These are phyloP conservation scores for Leccinum angustisporum DNA, from an alignment of 1,284 basidiomycete species.

Conservation along the genomic window DNA sequence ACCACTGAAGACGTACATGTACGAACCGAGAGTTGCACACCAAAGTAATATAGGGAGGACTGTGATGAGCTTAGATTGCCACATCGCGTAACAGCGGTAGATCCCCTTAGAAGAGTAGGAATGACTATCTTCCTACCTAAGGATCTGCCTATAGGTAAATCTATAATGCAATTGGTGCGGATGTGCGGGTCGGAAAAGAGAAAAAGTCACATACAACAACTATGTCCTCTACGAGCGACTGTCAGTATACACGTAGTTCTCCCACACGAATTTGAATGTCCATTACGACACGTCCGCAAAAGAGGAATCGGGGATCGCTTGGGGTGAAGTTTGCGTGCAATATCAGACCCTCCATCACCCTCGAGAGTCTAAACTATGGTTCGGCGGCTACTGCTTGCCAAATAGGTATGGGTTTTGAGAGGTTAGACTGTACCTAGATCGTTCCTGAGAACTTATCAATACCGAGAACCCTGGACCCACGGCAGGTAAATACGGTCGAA, in stretches of 20 bases:
- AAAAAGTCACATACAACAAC: background rate
- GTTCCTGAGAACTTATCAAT: slow-evolving; percentile 13
- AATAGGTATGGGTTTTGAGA: background rate
- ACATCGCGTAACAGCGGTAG: background rate
- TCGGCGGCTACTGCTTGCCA: too few relatives aligned
- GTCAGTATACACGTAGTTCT: background rate
- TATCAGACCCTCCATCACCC: background rate
- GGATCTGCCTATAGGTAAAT: background rate
- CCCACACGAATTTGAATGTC: background rate
- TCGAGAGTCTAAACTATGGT: too few relatives aligned
- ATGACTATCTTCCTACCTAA: too few relatives aligned
- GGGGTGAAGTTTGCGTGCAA: background rate
- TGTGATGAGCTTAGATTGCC: background rate
- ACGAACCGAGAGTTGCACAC: background rate
- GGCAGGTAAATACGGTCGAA: background rate
- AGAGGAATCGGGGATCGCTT: background rate
- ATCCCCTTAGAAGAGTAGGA: background rate
- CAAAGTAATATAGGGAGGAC: background rate
- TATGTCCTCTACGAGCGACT: background rate
- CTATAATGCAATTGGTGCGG: background rate
- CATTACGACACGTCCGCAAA: background rate
- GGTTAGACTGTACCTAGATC: slow-evolving; percentile 11
- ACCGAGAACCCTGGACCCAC: slow-evolving; percentile 18
- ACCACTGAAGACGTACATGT: background rate
- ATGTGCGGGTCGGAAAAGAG: background rate